Evolutionary conservation across 1,139 yeast species (phyloP).

Genomic region (Geotrichum candidum): DNA sequence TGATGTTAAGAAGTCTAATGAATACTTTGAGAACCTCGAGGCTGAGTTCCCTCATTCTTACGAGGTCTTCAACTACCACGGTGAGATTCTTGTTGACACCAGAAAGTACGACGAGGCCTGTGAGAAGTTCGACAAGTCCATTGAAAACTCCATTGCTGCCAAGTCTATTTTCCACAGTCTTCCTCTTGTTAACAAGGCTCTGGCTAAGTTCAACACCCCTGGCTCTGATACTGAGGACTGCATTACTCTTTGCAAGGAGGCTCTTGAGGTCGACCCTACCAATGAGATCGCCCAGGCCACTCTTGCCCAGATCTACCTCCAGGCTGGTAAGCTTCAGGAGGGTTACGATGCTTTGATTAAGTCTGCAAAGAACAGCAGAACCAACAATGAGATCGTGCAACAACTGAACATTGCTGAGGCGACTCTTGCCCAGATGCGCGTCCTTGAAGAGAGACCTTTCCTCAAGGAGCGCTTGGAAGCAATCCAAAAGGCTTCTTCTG

Average conservation of each 20-base stretch:
- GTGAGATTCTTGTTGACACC: conserved; percentile 84
- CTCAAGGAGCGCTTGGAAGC: conserved; percentile 30
- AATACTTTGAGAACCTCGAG: conserved; percentile 66
- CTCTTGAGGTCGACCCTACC: conserved; percentile 76
- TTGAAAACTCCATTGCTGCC: conserved; percentile 46
- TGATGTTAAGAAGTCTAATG: conserved; percentile 52
- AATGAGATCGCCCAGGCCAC: conserved; percentile 86
- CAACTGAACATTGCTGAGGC: conserved; percentile 93
- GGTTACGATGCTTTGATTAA: conserved; percentile 79
- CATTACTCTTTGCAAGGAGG: conserved; percentile 62
- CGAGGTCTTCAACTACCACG: conserved; percentile 91
- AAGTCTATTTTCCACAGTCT: conserved; percentile 71
- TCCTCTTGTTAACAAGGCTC: conserved; percentile 87
- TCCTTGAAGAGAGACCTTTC: conserved; percentile 33
- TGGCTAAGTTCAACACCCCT: conserved; percentile 39
- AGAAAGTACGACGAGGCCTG: conserved; percentile 68
- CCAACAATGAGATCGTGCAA: conserved; percentile 80
- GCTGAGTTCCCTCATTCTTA: conserved; percentile 78
- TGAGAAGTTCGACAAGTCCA: conserved; percentile 82
- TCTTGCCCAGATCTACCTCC: conserved; percentile 84
- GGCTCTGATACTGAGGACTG: conserved; percentile 46
- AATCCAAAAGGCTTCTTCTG: conserved; percentile 9
- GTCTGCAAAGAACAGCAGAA: conserved; percentile 75
- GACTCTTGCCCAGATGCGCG: conserved; percentile 31
- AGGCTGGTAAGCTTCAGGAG: conserved; percentile 72